These are phyloP conservation scores for Ceratobasidium sp. DNA, from an alignment of 1,284 basidiomycete species.

Conservation along the genomic window DNA sequence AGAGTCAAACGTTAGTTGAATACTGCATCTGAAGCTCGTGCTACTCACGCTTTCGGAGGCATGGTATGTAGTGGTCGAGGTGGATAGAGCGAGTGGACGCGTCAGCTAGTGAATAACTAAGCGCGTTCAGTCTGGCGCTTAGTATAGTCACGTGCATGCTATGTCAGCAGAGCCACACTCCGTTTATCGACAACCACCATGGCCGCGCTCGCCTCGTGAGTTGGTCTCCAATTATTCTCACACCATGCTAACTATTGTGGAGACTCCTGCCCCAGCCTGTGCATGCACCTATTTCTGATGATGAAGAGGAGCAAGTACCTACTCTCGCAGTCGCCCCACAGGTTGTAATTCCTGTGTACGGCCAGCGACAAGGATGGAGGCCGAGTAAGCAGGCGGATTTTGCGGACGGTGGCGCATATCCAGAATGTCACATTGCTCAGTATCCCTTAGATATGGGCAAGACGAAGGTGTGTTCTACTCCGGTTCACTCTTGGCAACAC, in stretches of 20 bases:
- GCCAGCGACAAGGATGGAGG: conserved; percentile 87
- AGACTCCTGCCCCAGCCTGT: conserved; percentile 76
- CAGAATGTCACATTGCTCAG: conserved; percentile 97
- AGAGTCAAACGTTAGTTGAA: conserved; percentile 30
- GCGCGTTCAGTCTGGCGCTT: conserved; percentile 15
- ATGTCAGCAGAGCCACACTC: conserved; percentile 38
- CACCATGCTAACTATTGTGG: background rate
- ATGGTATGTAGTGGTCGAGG: conserved; percentile 58
- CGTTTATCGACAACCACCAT: conserved; percentile 55
- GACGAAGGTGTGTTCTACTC: conserved; percentile 76
- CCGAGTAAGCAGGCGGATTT: conserved; percentile 86
- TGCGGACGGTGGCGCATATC: conserved; percentile 94
- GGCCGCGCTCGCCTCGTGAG: conserved; percentile 71
- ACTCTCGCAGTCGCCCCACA: conserved; percentile 62
- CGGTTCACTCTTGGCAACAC: background rate
- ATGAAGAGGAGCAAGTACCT: conserved; percentile 63
- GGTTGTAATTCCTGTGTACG: conserved; percentile 77
- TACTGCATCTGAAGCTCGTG: conserved; percentile 45
- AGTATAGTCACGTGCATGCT: conserved; percentile 46
- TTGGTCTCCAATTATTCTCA: conserved; percentile 48
- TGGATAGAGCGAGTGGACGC: conserved; percentile 49
- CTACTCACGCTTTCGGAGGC: conserved; percentile 80
- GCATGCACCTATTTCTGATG: conserved; percentile 67
- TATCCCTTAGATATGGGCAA: conserved; percentile 96
- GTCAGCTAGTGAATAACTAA: conserved; percentile 42